Evolutionary conservation across 164 flowering plant genomes (phyloP), one percentile per base, ranked within the genome.

Genomic region (Chimonanthus praecox): DNA sequence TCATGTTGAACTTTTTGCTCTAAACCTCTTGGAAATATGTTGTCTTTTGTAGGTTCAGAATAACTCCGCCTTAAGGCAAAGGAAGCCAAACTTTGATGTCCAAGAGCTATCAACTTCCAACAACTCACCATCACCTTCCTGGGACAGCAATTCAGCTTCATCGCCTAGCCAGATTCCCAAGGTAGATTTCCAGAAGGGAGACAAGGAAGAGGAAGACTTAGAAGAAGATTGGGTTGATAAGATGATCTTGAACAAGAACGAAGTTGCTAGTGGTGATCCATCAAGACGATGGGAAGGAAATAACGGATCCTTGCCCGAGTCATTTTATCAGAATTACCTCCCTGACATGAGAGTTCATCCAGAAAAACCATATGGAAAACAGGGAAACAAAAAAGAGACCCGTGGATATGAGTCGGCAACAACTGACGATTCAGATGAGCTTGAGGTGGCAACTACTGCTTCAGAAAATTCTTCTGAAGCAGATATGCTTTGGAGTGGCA

Each of bases 201-300:
- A 89, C 9, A 90, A 88, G 45, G 83, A 67, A 78, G 97, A 91
- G 47, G 65, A 74, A 33, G 82, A 85, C 65, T 81, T 86, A 2
- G 91, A 85, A 49, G 92, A 85, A 49, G 92, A 89, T 76, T 94
- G 98, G 98, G 94, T 91, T n/a, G 97, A 94, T 70, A 92, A 94
- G 81, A 90, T 88, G 62, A 90, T 92, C 90, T 94, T 91, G 70
- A 91, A 92, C 86, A 89, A 85, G 81, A 92, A 80, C 80, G 98
- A 90, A 48, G 75, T 66, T 67, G 79, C 81, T 74, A 73, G 77
- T 65, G 88, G 73, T 62, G 84, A 81, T 45, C 78, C 84, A 44
- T 64, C 78, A 48, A 66, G 63, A 54, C 77, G 83, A 47, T 85
- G 88, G 90, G 88, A 79, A 74, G 83, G 85, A 76, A 88, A 86